Percentiles rank a stretch among this genome's conserved stretches.
Evolutionary conservation across 2,329 filamentous ascomycete genomes (phyloP).

Genomic region (Alternaria angustiovoidea): DNA sequence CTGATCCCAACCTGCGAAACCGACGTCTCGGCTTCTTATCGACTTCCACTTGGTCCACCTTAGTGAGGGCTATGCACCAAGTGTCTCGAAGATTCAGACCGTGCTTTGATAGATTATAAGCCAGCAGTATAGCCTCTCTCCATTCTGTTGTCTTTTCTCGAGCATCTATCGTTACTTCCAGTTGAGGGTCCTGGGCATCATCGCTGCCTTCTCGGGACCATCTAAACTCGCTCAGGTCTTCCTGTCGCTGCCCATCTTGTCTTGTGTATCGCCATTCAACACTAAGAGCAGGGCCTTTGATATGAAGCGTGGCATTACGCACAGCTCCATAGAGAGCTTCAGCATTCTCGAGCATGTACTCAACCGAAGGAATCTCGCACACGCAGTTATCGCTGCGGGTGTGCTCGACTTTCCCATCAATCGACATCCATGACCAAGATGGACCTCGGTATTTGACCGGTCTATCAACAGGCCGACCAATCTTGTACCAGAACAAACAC

Average conservation of each 20-base stretch:
- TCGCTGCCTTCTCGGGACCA: rapidly evolving
- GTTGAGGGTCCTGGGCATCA: rapidly evolving
- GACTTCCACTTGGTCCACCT: too few relatives aligned
- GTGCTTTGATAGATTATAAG: rapidly evolving
- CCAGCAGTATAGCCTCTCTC: too few relatives aligned
- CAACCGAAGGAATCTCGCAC: neutral
- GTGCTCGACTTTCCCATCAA: too few relatives aligned
- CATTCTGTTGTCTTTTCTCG: too few relatives aligned
- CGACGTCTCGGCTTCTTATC: too few relatives aligned
- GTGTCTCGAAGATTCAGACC: rapidly evolving
- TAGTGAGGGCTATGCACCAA: too few relatives aligned
- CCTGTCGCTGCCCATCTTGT: rapidly evolving
- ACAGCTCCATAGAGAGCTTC: neutral
- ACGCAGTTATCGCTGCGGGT: rapidly evolving
- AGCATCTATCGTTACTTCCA: too few relatives aligned
- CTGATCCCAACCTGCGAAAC: neutral
- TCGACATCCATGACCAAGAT: neutral
- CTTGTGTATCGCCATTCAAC: neutral
- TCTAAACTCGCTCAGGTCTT: neutral
- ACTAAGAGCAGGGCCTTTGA: neutral
- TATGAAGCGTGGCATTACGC: neutral
- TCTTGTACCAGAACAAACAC: rapidly evolving
- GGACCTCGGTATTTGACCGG: neutral
- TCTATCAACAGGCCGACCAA: rapidly evolving
- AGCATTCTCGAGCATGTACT: rapidly evolving